These are phyloP conservation scores for Phaffomyces opuntiae DNA, from an alignment of 805 yeast genomes.

Conservation along the genomic window DNA sequence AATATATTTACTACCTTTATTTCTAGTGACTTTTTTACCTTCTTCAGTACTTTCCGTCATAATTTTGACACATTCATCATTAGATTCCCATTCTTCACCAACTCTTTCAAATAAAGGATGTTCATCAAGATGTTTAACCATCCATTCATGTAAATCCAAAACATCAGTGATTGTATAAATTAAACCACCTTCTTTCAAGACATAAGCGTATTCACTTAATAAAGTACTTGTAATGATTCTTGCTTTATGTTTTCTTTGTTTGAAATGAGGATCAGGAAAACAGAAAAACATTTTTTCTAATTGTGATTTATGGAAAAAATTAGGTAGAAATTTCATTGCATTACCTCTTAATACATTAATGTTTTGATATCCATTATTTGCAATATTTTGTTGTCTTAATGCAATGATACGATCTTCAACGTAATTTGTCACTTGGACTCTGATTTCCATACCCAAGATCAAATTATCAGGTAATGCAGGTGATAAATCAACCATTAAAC, in stretches of 20 bases:
- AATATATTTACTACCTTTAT: conserved; percentile 77
- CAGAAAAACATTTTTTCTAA: conserved; percentile 91
- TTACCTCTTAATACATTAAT: conserved; percentile 89
- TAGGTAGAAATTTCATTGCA: conserved; percentile 96
- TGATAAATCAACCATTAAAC: conserved; percentile 73
- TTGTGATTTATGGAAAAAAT: conserved; percentile 80
- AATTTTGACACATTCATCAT: conserved; percentile 74
- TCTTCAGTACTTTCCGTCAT: conserved; percentile 96
- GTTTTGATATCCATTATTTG: conserved; percentile 57
- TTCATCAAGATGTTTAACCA: conserved; percentile 83
- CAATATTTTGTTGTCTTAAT: conserved; percentile 43
- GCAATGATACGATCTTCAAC: conserved; percentile 95
- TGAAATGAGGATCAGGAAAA: conserved; percentile 99
- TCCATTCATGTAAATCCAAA: conserved; percentile 88
- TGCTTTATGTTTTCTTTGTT: conserved; percentile 95
- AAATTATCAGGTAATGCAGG: conserved; percentile 67
- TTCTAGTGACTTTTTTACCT: conserved; percentile 92
- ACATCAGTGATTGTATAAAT: conserved; percentile 96
- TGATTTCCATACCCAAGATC: conserved; percentile 92
- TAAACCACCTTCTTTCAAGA: conserved; percentile 77
- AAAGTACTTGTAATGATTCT: conserved; percentile 88
- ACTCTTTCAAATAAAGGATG: conserved; percentile 90
- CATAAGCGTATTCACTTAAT: conserved; percentile 87
- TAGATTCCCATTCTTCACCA: conserved; percentile 66
- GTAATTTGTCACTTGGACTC: conserved; percentile 95